Evolutionary conservation across 345 rosid genomes (phyloP), one percentile per base, ranked within the genome.

Genomic region (Populus simonii): DNA sequence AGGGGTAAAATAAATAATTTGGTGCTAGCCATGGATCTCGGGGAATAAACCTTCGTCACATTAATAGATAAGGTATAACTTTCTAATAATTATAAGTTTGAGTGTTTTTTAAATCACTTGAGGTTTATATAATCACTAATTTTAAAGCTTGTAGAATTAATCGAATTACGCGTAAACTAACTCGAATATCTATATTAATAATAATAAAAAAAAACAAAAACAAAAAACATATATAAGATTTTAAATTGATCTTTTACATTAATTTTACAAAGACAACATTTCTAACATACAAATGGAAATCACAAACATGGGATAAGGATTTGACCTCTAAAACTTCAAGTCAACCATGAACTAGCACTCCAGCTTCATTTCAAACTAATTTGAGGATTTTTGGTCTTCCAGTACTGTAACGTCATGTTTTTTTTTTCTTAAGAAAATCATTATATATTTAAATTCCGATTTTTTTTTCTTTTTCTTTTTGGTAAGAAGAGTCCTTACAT

Each of bases 81-180:
- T 33, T 4, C 3, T 2, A 31, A 31, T 31, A 29, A 29, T 31
- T 31, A 31, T 1, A 2, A 31, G 31, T 33, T 33, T 0, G 4
- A 4, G 0, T 33, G 0, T 0, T 33, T 2, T 33, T 4, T 4
- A 33, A 33, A 4, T 33, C 4, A 33, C 3, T 33, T 0, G 0
- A 33, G 0, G 3, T 33, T 33, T 33, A 33, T 4, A 4, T 33
- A 0, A 0, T 33, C 0, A 0, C 4, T 33, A 33, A 33, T 4
- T 33, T 33, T 0, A 4, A 0, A 0, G 3, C 0, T 0, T 4
- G 0, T 33, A 33, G 3, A 0, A 4, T 33, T 33, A 33, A 0
- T 33, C 0, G 0, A 33, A 0, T 0, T 4, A 33, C 4, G 0
- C 0, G 4, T 0, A 33, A 33, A 0, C 1, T 33, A 4, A 33